Percentiles rank a stretch among this genome's conserved stretches.
Conservation (phyloP, 345 rosid species). For the Clausena lansium region DNA sequence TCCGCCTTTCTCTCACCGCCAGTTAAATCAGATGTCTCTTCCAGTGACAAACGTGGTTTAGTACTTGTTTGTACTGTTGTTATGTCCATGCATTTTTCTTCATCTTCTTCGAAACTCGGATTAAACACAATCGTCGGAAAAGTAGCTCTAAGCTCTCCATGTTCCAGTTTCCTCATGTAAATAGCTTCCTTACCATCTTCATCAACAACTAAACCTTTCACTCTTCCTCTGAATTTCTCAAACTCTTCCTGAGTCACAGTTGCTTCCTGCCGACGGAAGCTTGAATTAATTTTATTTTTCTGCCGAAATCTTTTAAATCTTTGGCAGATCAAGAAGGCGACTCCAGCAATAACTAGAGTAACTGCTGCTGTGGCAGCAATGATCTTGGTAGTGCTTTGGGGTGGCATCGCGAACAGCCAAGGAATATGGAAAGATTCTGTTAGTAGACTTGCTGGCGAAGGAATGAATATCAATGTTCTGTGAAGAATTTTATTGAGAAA, state of each 20-base stretch:
- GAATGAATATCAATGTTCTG: background rate
- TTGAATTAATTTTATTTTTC: slow-evolving; percentile 13
- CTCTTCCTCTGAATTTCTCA: slow-evolving; percentile 30
- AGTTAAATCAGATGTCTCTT: slow-evolving; percentile 8
- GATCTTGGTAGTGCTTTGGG: slow-evolving; percentile 16
- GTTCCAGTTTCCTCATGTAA: slow-evolving; percentile 47
- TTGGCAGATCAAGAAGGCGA: slow-evolving; percentile 32
- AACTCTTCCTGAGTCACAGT: slow-evolving; percentile 32
- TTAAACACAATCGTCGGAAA: slow-evolving; percentile 40
- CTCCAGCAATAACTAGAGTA: slow-evolving; percentile 24
- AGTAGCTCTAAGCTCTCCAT: slow-evolving; percentile 16
- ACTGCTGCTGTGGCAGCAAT: slow-evolving; percentile 28
- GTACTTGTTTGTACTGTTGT: background rate
- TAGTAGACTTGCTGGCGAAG: background rate
- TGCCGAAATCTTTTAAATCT: slow-evolving; percentile 9
- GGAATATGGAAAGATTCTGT: slow-evolving; percentile 2
- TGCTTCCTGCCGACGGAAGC: slow-evolving; percentile 35
- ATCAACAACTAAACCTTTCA: slow-evolving; percentile 44
- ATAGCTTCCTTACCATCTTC: slow-evolving; percentile 54
- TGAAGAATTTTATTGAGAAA: background rate
- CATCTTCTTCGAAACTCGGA: slow-evolving; percentile 37
- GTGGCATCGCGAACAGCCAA: background rate
- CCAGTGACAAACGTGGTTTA: background rate
- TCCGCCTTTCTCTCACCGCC: background rate
- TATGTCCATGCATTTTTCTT: slow-evolving; percentile 27